Conservation (phyloP, 768 basidiomycete species). For the Termitomyces sp. region DNA sequence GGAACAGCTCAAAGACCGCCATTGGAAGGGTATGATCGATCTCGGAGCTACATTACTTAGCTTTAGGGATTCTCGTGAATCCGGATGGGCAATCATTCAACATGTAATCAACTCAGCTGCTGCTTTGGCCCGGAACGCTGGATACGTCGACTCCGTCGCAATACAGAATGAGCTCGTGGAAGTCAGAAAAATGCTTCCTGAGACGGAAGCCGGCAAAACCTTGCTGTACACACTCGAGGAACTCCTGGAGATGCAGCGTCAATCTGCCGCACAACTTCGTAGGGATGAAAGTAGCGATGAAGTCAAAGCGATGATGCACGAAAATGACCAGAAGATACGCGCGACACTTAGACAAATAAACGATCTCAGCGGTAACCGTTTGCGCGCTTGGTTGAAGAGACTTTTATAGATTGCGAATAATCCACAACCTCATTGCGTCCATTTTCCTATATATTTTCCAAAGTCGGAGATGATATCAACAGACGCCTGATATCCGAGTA, state of each 20-base stretch:
- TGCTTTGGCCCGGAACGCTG: neutral
- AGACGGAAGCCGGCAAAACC: slow-evolving; percentile 17
- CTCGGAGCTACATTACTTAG: slow-evolving; percentile 6
- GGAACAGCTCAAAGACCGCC: slow-evolving; percentile 5
- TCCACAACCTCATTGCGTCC: neutral
- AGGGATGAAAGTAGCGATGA: slow-evolving; percentile 3
- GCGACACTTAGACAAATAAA: slow-evolving; percentile 14
- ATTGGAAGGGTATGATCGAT: slow-evolving; percentile 8
- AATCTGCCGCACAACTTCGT: slow-evolving; percentile 4
- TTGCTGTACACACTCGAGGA: slow-evolving; percentile 13
- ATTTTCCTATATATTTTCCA: neutral
- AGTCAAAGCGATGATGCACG: slow-evolving; percentile 11
- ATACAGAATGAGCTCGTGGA: slow-evolving; percentile 21
- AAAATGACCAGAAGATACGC: slow-evolving; percentile 12
- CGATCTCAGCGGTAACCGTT: slow-evolving; percentile 7
- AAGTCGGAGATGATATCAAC: neutral
- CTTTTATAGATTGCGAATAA: neutral
- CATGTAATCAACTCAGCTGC: slow-evolving; percentile 6
- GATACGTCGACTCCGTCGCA: slow-evolving; percentile 11
- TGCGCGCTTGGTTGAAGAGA: slow-evolving; percentile 5
- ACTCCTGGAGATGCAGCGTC: slow-evolving; percentile 8
- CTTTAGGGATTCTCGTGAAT: slow-evolving; percentile 4
- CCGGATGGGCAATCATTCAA: slow-evolving; percentile 6
- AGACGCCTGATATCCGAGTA: neutral
- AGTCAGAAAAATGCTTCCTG: slow-evolving; percentile 15